Evolutionary conservation across 805 yeast genomes (phyloP), one percentile per base, ranked within the genome.

Genomic region (Peterozyma xylosa): DNA sequence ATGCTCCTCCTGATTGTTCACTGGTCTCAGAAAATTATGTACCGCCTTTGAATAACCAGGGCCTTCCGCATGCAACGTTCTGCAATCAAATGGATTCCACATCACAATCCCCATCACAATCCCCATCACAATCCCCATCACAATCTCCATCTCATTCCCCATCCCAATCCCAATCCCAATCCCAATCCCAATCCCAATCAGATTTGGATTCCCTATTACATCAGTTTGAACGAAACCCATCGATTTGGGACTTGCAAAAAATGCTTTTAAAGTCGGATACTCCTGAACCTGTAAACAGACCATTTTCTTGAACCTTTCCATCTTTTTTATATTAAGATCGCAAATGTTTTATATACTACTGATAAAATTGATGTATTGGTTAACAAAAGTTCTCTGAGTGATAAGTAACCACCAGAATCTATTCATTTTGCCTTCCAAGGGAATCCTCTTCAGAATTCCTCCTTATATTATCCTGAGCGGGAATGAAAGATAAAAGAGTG

Each of bases 21-120:
- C 55, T 68, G 1, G 59, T 56, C 21, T 63, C 55, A 15, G 70
- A 66, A 50, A 68, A 69, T 2, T 64, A 66, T 42, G 45, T 66
- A 10, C 62, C 68, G 3, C 70, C 27, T 7, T 21, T 7, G 7
- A 21, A 21, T 21, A 7, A 4, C 7, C 27, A 21, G 27, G 7
- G 7, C 27, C 7, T 21, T 7, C 27, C 4, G 27, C 7, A 21
- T 5, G 27, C 27, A 21, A 21, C 27, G 4, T 21, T 21, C 7
- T 7, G 7, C 27, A 21, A 7, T 7, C 27, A 21, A 7, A 21
- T 21, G 27, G 27, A 21, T 21, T 21, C 27, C 27, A 21, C 29
- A 15, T n/a, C n/a, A n/a, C n/a, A n/a, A n/a, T n/a, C n/a, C n/a
- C n/a, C n/a, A 29, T 33, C 11, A 29, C 41, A 38, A 38, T 35